Percentiles rank a stretch among this genome's conserved stretches.
These are phyloP conservation scores for Stramenopiles sp. DNA, from an alignment of 352 stramenopile species.

Conservation along the genomic window DNA sequence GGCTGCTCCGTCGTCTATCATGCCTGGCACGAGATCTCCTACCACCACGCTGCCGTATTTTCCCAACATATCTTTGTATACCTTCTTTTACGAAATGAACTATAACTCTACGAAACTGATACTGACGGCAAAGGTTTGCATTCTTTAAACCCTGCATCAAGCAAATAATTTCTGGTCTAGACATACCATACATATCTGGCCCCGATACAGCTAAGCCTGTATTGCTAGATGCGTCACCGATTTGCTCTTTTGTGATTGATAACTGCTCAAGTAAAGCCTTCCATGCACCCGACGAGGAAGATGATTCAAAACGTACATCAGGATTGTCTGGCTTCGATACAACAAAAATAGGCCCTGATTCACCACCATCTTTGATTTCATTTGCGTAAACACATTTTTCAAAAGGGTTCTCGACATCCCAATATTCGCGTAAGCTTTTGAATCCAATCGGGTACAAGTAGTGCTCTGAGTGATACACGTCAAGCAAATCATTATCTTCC, in stretches of 20 bases:
- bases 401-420: background rate
- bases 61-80: too few relatives aligned
- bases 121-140: background rate
- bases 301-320: background rate
- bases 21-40: too few relatives aligned
- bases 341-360: background rate
- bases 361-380: background rate
- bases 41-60: too few relatives aligned
- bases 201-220: background rate
- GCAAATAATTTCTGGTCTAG: background rate
- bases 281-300: background rate
- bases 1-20: too few relatives aligned
- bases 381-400: background rate
- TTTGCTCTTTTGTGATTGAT: background rate
- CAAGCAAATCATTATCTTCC: background rate
- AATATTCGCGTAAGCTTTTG: background rate
- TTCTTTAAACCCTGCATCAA: background rate
- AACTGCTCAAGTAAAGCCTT: background rate
- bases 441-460: background rate
- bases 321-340: background rate
- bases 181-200: background rate
- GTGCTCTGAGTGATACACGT: background rate
- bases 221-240: background rate
- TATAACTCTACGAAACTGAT: background rate
- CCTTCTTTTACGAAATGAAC: too few relatives aligned